These are phyloP conservation scores for Phytophthora palmivora DNA, from an alignment of 352 stramenopile genomes.

Conservation along the genomic window DNA sequence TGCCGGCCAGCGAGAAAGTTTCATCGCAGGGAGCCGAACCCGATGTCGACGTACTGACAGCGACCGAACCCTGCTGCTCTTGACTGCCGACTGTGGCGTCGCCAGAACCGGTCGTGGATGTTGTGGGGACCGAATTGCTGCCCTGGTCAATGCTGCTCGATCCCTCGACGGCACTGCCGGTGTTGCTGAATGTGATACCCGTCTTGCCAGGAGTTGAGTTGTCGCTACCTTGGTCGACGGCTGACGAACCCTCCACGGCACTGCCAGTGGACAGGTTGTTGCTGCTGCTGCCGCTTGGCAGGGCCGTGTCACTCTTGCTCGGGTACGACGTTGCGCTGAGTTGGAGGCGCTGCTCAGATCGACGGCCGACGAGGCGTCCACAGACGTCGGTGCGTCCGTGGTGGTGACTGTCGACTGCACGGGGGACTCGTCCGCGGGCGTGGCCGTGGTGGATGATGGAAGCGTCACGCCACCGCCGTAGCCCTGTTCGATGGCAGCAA, in stretches of 20 bases:
- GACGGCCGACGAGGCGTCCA: constrained; percentile 15
- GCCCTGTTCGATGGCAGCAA: constrained; percentile 27
- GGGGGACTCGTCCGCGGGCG: constrained; percentile 18
- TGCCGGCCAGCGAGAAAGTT: constrained; percentile 7
- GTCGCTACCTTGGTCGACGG: constrained; percentile 15
- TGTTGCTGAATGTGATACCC: constrained; percentile 12
- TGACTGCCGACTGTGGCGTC: constrained; percentile 15
- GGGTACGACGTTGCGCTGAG: constrained; percentile 8
- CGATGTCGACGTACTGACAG: constrained; percentile 14
- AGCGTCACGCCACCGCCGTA: constrained; percentile 26
- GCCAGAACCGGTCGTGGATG: constrained; percentile 6
- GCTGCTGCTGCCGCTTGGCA: constrained; percentile 24
- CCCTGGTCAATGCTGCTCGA: constrained; percentile 22
- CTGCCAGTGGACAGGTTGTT: constrained; percentile 12
- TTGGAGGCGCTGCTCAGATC: constrained; percentile 9
- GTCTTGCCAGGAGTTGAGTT: constrained; percentile 9
- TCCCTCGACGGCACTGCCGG: constrained; percentile 19
- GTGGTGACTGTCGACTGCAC: constrained; percentile 6
- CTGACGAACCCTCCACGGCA: constrained; percentile 19
- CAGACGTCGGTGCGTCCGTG: constrained; percentile 7
- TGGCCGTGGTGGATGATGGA: constrained; percentile 14
- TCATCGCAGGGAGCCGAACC: constrained; percentile 12
- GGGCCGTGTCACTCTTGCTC: constrained; percentile 25
- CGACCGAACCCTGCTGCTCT: constrained; percentile 15
- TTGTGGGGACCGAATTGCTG: constrained; percentile 13